Percentiles rank a stretch among this genome's conserved stretches.
Conservation (phyloP, 352 stramenopile species). For the Phytopythium chamaehyphon region DNA sequence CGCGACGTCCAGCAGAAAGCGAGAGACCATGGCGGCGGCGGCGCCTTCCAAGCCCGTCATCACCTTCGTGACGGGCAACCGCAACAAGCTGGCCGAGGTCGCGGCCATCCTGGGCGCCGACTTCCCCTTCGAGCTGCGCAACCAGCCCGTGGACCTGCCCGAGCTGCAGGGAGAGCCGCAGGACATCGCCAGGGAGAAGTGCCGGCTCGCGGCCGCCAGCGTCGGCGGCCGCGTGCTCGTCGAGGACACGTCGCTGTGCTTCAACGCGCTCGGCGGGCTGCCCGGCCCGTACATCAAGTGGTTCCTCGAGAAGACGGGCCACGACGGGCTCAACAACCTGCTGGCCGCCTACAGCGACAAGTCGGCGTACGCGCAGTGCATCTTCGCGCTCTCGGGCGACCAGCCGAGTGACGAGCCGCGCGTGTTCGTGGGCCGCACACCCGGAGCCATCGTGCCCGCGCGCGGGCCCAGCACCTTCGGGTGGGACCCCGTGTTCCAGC, state of each 20-base stretch:
- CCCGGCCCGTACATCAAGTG: slow-evolving; percentile 98
- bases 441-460: slow-evolving; percentile 92
- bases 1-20: no score
- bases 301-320: slow-evolving; percentile 96
- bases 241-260: slow-evolving; percentile 97
- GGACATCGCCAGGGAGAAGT: slow-evolving; percentile 96
- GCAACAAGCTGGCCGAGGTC: slow-evolving; percentile 83
- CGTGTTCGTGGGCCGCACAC: slow-evolving; percentile 92
- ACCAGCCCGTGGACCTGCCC: slow-evolving; percentile 93
- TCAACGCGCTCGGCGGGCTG: slow-evolving; percentile 93
- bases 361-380: slow-evolving; percentile 94
- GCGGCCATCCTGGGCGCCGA: slow-evolving; percentile 75
- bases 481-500: slow-evolving; percentile 91
- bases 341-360: slow-evolving; percentile 94
- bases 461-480: slow-evolving; percentile 83
- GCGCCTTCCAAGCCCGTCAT: slow-evolving; percentile 39
- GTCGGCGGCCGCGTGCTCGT: slow-evolving; percentile 90
- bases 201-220: slow-evolving; percentile 81
- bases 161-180: slow-evolving; percentile 96
- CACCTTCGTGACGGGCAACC: slow-evolving; percentile 86
- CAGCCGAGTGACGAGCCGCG: slow-evolving; percentile 68
- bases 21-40: slow-evolving; percentile 2
- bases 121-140: slow-evolving; percentile 91
- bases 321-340: slow-evolving; percentile 93
- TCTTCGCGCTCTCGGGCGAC: slow-evolving; percentile 90